These are phyloP conservation scores for Melocanna baccifera DNA, from an alignment of 176 grass and related monocot species.

Conservation along the genomic window DNA sequence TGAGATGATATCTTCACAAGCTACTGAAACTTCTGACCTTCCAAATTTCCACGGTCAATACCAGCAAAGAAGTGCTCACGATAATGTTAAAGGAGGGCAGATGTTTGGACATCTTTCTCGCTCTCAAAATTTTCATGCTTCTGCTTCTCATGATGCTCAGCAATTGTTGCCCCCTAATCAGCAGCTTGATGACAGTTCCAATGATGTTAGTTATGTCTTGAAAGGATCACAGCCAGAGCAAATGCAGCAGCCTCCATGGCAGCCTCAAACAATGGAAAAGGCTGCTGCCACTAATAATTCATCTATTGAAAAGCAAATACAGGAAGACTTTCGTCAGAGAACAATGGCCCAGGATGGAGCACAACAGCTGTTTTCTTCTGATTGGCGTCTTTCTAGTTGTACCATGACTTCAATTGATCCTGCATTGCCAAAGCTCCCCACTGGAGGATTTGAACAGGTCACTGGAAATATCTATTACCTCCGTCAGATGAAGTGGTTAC, in stretches of 20 bases:
- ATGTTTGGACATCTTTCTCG: conserved; percentile 53
- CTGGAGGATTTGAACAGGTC: conserved; percentile 45
- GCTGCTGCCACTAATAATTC: conserved; percentile 46
- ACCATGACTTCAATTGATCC: conserved; percentile 30
- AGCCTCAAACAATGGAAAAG: conserved; percentile 57
- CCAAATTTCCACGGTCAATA: conserved; percentile 65
- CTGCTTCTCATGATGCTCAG: conserved; percentile 60
- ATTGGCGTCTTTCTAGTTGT: conserved; percentile 43
- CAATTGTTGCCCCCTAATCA: conserved; percentile 48
- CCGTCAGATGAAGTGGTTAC: conserved; percentile 75
- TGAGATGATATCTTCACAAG: conserved; percentile 62
- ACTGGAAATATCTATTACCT: conserved; percentile 55
- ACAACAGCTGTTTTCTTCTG: conserved; percentile 42
- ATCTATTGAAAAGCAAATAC: conserved; percentile 60
- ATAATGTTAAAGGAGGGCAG: conserved; percentile 65
- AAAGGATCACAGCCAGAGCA: conserved; percentile 54
- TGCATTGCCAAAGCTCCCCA: conserved; percentile 15
- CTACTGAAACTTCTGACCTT: conserved; percentile 40
- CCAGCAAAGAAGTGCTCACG: conserved; percentile 53
- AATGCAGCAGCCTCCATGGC: conserved; percentile 48
- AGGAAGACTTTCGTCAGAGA: conserved; percentile 69
- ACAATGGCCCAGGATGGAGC: conserved; percentile 45
- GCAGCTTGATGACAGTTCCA: conserved; percentile 43
- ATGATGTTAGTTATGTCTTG: conserved; percentile 45
- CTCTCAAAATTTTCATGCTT: conserved; percentile 55